A percentile compares a stretch with the other conserved stretches of the same genome.
Conservation (phyloP, 1,284 basidiomycete genomes). For the Inonotus hispidus region DNA sequence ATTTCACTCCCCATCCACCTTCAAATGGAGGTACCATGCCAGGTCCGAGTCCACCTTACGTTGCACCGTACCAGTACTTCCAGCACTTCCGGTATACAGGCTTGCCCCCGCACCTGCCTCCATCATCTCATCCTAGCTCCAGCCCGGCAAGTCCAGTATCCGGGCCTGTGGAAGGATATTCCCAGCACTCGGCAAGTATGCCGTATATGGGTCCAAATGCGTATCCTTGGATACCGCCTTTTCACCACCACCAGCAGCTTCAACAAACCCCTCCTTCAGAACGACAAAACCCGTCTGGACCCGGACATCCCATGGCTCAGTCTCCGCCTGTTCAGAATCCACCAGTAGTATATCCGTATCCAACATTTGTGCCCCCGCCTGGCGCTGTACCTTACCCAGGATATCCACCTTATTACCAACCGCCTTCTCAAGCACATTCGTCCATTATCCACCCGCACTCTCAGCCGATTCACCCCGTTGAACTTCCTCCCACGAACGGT, state of each 20-base stretch:
- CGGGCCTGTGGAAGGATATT: constrained; percentile 29
- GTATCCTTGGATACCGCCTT: constrained; percentile 31
- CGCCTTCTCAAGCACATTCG: constrained; percentile 31
- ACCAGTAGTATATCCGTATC: constrained; percentile 10
- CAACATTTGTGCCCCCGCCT: constrained; percentile 11
- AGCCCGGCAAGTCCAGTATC: constrained; percentile 32
- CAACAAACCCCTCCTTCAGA: background rate
- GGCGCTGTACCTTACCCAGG: constrained; percentile 6
- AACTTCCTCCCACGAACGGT: constrained; percentile 19
- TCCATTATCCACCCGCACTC: constrained; percentile 20
- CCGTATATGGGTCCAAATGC: constrained; percentile 25
- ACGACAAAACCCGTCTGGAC: background rate
- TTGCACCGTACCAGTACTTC: constrained; percentile 35
- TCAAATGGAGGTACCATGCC: constrained; percentile 26
- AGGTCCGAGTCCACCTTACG: constrained; percentile 32
- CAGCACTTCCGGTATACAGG: constrained; percentile 32
- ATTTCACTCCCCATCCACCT: constrained; percentile 26
- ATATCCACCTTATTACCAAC: constrained; percentile 31
- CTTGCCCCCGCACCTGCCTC: constrained; percentile 21
- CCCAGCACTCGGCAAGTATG: constrained; percentile 28
- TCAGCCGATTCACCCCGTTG: constrained; percentile 28
- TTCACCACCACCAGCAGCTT: constrained; percentile 18
- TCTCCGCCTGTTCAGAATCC: constrained; percentile 5
- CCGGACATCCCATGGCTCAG: constrained; percentile 1
- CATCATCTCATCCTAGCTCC: constrained; percentile 24